Evolutionary conservation across 2,329 filamentous ascomycete genomes (phyloP).

Genomic region (Penicillium sp.): DNA sequence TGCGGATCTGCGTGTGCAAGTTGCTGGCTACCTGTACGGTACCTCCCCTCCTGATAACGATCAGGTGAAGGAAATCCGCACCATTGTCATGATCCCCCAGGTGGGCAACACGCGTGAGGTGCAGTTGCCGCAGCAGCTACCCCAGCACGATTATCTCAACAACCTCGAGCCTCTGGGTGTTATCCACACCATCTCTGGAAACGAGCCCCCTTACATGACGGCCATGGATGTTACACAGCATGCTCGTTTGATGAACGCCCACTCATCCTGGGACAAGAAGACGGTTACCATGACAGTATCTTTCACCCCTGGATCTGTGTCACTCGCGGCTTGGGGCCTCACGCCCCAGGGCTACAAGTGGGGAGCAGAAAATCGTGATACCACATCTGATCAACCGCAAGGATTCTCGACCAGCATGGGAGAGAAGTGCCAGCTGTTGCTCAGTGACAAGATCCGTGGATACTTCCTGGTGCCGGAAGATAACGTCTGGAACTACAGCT

Average conservation of each 20-base stretch:
- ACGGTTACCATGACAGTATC: slow-evolving; percentile 91
- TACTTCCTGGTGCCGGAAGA: slow-evolving; percentile 94
- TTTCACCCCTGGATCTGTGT: slow-evolving; percentile 94
- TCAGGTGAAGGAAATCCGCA: slow-evolving; percentile 91
- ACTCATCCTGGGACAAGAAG: slow-evolving; percentile 74
- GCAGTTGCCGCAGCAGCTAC: slow-evolving; percentile 78
- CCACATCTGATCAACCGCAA: slow-evolving; percentile 80
- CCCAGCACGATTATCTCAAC: slow-evolving; percentile 82
- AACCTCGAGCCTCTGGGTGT: slow-evolving; percentile 82
- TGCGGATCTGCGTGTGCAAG: slow-evolving; percentile 88
- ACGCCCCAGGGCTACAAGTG: slow-evolving; percentile 91
- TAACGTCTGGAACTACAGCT: slow-evolving; percentile 92
- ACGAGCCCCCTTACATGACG: slow-evolving; percentile 93
- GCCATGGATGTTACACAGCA: slow-evolving; percentile 91
- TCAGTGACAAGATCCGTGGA: slow-evolving; percentile 86
- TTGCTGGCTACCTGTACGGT: slow-evolving; percentile 91
- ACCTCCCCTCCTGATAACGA: slow-evolving; percentile 86
- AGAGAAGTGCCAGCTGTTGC: slow-evolving; percentile 84
- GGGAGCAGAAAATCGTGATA: slow-evolving; percentile 92
- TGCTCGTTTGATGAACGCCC: slow-evolving; percentile 74
- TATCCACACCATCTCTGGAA: slow-evolving; percentile 91
- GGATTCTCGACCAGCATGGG: slow-evolving; percentile 89
- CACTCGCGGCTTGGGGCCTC: slow-evolving; percentile 83
- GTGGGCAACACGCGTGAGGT: slow-evolving; percentile 88
- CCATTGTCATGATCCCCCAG: slow-evolving; percentile 95